phyloP scores from a whole-genome alignment of 129 eudicot species.

The Calendula officinalis region DNA sequence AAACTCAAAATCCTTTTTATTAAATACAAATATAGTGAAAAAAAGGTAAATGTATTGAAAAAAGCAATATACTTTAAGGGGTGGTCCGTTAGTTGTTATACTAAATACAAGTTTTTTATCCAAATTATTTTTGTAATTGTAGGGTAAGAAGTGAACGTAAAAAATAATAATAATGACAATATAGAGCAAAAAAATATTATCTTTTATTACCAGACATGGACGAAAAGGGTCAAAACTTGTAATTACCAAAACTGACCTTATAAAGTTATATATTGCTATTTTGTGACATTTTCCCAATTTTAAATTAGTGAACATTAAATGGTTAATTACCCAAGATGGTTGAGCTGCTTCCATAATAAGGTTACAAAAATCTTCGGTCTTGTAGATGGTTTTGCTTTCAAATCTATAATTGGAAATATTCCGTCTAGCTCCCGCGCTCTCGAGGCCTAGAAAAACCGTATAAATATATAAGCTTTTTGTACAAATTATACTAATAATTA shows the following conservation, averaged over 20 bases:
- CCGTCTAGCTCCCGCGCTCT: constrained; percentile 71
- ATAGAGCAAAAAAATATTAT: no score
- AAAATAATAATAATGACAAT: no score
- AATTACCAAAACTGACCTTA: no score
- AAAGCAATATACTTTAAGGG: no score
- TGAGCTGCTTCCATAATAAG: constrained; percentile 93
- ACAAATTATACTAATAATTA: not conserved
- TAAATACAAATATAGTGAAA: not conserved
- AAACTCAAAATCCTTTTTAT: constrained; percentile 3
- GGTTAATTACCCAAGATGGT: constrained; percentile 74
- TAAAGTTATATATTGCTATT: no score
- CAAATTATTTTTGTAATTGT: no score
- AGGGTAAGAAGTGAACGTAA: no score
- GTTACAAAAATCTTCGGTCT: constrained; percentile 68
- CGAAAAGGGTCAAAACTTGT: no score
- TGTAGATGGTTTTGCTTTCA: constrained; percentile 72
- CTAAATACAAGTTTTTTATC: no score
- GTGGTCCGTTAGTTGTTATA: no score
- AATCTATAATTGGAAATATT: constrained; percentile 72
- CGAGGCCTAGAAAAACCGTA: constrained; percentile 42
- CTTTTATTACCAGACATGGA: no score
- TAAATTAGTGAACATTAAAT: not conserved
- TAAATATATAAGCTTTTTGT: constrained; percentile 1
- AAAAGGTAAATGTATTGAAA: no score
- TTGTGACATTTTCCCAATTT: not conserved